phyloP scores from a whole-genome alignment of 441 rosid species.

The Euphorbia schlechtendalii region DNA sequence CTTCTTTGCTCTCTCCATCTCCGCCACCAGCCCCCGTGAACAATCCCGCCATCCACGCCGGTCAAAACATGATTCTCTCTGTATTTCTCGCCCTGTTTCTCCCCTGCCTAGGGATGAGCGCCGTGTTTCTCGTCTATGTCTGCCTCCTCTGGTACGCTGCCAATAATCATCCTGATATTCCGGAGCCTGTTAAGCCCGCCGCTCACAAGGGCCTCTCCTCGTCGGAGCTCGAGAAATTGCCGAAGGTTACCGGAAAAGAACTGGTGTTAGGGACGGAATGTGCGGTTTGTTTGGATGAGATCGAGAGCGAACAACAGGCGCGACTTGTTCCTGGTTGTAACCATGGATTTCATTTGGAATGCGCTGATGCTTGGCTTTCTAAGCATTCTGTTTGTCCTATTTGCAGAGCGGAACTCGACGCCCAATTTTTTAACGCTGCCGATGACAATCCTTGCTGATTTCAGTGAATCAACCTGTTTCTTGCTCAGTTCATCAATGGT shows the following conservation, averaged over 20 bases:
- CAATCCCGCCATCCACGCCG: not conserved
- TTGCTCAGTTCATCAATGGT: not conserved
- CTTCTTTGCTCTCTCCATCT: conserved; percentile 13
- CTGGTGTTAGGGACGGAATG: conserved; percentile 61
- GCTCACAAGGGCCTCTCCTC: conserved; percentile 40
- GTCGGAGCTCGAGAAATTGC: conserved; percentile 58
- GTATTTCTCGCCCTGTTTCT: conserved; percentile 63
- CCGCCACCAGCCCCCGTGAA: conserved; percentile 27
- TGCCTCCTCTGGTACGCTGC: conserved; percentile 47
- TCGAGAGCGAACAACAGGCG: conserved; percentile 45
- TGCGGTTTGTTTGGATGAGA: conserved; percentile 73
- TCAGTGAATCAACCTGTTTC: not conserved
- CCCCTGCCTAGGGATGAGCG: conserved; percentile 62
- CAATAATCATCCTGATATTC: conserved; percentile 8
- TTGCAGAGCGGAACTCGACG: conserved; percentile 48
- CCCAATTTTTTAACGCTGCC: conserved; percentile 13
- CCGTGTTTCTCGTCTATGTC: conserved; percentile 46
- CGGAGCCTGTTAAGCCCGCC: conserved; percentile 25
- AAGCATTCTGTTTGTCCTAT: conserved; percentile 57
- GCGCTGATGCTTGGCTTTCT: conserved; percentile 76
- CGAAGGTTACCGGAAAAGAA: conserved; percentile 56
- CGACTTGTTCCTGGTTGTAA: conserved; percentile 78
- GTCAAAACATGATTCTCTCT: conserved; percentile 36
- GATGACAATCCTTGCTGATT: conserved; percentile 17
- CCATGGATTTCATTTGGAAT: conserved; percentile 70